Evolutionary conservation across 2,329 filamentous ascomycete species (phyloP), one percentile per base, ranked within the genome.

Genomic region (Whalleya microplaca): DNA sequence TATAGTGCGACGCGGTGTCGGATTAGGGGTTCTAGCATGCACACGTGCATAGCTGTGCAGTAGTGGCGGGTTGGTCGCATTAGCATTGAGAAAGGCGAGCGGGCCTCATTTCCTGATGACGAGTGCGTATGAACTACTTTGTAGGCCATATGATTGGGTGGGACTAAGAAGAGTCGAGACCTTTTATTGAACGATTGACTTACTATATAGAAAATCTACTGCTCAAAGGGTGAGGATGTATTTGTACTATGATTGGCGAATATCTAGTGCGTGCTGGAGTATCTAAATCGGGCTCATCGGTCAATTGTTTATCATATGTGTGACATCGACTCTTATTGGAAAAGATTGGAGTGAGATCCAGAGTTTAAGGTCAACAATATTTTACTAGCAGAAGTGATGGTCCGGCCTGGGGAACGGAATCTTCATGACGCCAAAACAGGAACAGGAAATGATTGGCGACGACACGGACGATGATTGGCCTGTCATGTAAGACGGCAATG

Each of bases 131-230:
- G 44, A 47, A 27, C 48, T 18, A 40, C 21, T 48, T 48, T 54
- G 48, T 48, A 52, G 54, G 27, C 43, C 56, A 56, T 55, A 58
- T 45, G 46, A 53, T 56, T 45, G 12, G 48, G 59, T 62, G 59
- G 59, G 56, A 51, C 42, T 3, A 8, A 44, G 41, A 59, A 42
- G 37, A 42, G 27, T 57, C 48, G 56, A 59, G 48, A 55, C 43
- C 48, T 44, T 27, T 27, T 27, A 27, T 45, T 41, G 32, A 46
- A 43, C 29, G 12, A 41, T 32, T 42, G 19, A 4, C 18, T 18
- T 27, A 9, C 23, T n/a, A n/a, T 37, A 51, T 48, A 53, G 23
- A 54, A 53, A 47, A n/a, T n/a, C n/a, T n/a, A n/a, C n/a, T n/a
- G n/a, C n/a, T n/a, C n/a, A n/a, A n/a, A n/a, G n/a, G n/a, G n/a